Conservation (phyloP, 1,284 basidiomycete species). For the Nidula niveotomentosa region DNA sequence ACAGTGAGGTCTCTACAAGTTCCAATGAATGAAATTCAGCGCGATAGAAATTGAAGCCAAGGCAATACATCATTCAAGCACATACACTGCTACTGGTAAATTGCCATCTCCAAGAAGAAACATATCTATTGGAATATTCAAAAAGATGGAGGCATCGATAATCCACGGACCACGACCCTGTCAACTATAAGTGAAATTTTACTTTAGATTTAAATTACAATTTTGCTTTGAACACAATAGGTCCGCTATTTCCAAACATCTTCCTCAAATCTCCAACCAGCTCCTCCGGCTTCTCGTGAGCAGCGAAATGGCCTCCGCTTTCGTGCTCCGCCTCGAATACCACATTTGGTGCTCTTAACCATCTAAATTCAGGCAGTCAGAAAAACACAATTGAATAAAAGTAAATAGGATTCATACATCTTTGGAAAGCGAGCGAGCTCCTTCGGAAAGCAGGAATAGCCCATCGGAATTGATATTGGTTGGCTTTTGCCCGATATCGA, state of each 20-base stretch:
- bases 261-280: slow-evolving; percentile 36
- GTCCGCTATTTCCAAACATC: slow-evolving; percentile 40
- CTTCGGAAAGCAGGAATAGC: slow-evolving; percentile 48
- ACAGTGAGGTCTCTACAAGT: too few species aligned
- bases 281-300: slow-evolving; percentile 31
- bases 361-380: slow-evolving; percentile 8
- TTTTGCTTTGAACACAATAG: slow-evolving; percentile 23
- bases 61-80: background rate
- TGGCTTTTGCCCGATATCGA: slow-evolving; percentile 3
- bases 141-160: background rate
- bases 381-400: slow-evolving; percentile 8
- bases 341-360: slow-evolving; percentile 17
- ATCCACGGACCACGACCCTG: background rate
- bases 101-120: background rate
- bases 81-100: background rate
- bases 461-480: slow-evolving; percentile 37
- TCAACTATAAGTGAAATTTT: background rate
- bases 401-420: slow-evolving; percentile 24
- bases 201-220: background rate
- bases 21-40: too few species aligned
- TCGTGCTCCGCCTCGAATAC: slow-evolving; percentile 29
- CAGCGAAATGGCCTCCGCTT: slow-evolving; percentile 40
- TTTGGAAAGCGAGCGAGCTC: slow-evolving; percentile 36
- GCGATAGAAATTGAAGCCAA: too few species aligned
- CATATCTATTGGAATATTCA: background rate